Conservation (phyloP, 225 moss, liverwort and hornwort species). For the Takakia lepidozioides region DNA sequence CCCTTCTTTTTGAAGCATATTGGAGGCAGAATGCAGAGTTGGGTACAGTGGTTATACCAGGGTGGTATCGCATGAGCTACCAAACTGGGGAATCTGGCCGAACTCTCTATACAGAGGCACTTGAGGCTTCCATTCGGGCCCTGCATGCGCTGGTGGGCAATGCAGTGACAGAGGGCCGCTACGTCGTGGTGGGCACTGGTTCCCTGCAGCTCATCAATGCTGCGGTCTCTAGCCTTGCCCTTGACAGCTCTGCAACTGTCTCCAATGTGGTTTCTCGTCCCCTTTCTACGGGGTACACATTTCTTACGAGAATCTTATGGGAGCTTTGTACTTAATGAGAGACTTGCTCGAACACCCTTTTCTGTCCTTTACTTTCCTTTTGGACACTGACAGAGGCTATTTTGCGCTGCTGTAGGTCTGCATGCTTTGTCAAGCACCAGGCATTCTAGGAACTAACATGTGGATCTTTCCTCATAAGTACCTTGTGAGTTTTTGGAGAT, state of each 20-base stretch:
- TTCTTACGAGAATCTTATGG: too few species aligned
- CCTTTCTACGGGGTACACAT: constrained; percentile 53
- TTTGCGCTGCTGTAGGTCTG: too few species aligned
- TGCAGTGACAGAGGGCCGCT: constrained; percentile 44
- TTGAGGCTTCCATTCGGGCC: constrained; percentile 26
- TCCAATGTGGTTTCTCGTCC: constrained; percentile 26
- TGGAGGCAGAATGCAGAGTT: constrained; percentile 51
- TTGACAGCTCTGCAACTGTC: constrained; percentile 18
- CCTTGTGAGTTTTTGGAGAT: too few species aligned
- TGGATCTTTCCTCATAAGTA: too few species aligned
- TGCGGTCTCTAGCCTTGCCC: constrained; percentile 19
- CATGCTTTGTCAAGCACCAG: too few species aligned
- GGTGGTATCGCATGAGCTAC: constrained; percentile 71
- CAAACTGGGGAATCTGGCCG: fast-evolving
- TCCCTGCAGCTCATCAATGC: constrained; percentile 43
- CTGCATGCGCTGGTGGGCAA: constrained; percentile 52
- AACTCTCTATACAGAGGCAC: constrained; percentile 3
- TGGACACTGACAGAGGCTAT: too few species aligned
- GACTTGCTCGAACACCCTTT: too few species aligned
- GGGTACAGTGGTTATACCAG: constrained; percentile 43
- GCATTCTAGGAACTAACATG: too few species aligned
- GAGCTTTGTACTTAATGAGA: too few species aligned
- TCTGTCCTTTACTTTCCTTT: too few species aligned
- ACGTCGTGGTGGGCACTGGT: constrained; percentile 29
- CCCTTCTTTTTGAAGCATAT: constrained; percentile 42